A percentile compares a stretch with the other conserved stretches of the same genome.
Evolutionary conservation across 257 asterid genomes (phyloP).

Genomic region (Gardenia jasminoides): DNA sequence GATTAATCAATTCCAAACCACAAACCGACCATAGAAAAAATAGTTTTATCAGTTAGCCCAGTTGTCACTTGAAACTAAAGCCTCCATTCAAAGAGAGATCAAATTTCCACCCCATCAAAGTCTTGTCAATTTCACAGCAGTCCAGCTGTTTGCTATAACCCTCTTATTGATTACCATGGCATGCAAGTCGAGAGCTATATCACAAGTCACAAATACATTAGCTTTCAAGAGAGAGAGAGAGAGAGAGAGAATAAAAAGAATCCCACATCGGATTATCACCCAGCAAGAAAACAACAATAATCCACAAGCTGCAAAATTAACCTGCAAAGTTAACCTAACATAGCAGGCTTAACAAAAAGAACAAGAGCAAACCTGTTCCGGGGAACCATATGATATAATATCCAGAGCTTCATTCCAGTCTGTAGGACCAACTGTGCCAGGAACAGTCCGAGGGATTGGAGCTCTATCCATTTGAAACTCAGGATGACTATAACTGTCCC

Average conservation of each 20-base stretch:
- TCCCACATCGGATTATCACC: background rate
- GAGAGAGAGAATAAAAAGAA: too few species aligned
- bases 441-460: conserved; percentile 47
- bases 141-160: background rate
- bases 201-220: background rate
- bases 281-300: background rate
- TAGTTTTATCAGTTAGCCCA: background rate
- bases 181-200: background rate
- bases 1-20: background rate
- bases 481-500: conserved; percentile 71
- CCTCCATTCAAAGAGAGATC: background rate
- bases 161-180: background rate
- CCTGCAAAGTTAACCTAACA: background rate
- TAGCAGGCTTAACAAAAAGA: conserved; percentile 2
- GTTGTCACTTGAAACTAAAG: background rate
- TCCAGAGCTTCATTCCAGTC: conserved; percentile 98
- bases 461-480: conserved; percentile 68
- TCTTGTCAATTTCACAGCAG: background rate
- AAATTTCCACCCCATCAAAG: background rate
- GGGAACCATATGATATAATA: conserved; percentile 74
- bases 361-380: conserved; percentile 72
- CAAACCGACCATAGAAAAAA: background rate
- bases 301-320: background rate
- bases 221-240: background rate
- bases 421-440: conserved; percentile 65